These are phyloP conservation scores for Rhododendron williamsianum DNA, from an alignment of 148 eudicot genomes.

Conservation along the genomic window DNA sequence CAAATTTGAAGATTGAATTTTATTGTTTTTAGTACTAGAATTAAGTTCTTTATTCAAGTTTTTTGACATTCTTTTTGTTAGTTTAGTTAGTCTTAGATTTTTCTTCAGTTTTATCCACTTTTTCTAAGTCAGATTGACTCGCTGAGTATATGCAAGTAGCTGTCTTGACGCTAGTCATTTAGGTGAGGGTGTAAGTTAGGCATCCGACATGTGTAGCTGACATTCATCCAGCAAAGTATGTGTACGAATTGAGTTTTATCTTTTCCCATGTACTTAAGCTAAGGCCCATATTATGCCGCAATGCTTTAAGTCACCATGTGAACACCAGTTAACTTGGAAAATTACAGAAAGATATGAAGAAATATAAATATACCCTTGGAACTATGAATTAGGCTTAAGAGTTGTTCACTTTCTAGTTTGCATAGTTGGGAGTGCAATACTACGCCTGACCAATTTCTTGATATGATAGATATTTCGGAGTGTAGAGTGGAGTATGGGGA, in stretches of 20 bases:
- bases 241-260: neutral
- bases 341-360: neutral
- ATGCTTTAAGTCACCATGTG: neutral
- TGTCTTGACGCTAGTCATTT: neutral
- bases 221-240: neutral
- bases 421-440: neutral
- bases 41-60: neutral
- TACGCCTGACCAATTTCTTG: neutral
- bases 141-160: neutral
- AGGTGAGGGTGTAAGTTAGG: neutral
- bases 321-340: neutral
- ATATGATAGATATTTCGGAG: neutral
- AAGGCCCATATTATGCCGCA: neutral
- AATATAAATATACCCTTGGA: neutral
- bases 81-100: neutral
- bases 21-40: neutral
- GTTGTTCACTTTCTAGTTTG: neutral
- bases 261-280: neutral
- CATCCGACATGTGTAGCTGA: neutral
- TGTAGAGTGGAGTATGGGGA: neutral
- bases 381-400: neutral
- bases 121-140: neutral
- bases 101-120: conserved; percentile 11
- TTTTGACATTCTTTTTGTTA: neutral
- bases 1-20: conserved; percentile 10